phyloP scores from a whole-genome alignment of 805 yeast species.

The Zygotorulaspora chibaensis region DNA sequence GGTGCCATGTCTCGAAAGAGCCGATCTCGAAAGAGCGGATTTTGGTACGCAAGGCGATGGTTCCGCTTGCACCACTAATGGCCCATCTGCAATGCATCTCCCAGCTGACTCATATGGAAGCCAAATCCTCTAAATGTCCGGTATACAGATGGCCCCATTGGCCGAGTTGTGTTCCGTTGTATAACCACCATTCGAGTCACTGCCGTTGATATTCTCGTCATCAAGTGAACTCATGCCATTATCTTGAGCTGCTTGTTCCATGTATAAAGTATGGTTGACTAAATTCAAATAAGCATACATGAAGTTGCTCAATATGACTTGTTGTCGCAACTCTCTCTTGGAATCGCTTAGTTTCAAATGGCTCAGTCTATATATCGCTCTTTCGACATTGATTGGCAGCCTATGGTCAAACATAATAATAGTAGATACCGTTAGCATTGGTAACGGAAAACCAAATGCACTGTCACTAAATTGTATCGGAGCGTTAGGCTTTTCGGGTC shows the following conservation, averaged over 20 bases:
- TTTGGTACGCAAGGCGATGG: no score
- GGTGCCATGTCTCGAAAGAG: no score
- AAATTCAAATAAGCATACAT: constrained; percentile 95
- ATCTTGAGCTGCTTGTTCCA: constrained; percentile 54
- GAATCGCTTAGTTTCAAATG: constrained; percentile 94
- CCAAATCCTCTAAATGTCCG: constrained; percentile 9
- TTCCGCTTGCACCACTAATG: no score
- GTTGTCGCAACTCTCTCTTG: constrained; percentile 84
- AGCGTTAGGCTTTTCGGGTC: constrained; percentile 46
- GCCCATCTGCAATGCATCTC: no score
- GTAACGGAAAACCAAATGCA: constrained; percentile 84
- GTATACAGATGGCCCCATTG: constrained; percentile 28
- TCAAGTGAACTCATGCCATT: constrained; percentile 10
- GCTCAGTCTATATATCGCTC: constrained; percentile 89
- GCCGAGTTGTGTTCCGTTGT: constrained; percentile 17
- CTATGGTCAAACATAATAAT: constrained; percentile 78
- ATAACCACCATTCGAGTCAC: constrained; percentile 8
- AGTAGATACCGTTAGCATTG: constrained; percentile 73
- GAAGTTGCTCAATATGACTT: constrained; percentile 87
- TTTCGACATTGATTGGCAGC: constrained; percentile 90
- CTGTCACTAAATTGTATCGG: constrained; percentile 65
- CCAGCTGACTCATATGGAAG: no score
- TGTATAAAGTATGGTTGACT: constrained; percentile 83
- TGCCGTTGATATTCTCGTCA: constrained; percentile 4
- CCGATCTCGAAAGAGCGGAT: no score